Conservation (phyloP, 177 flowering plant species). For the Tripterygium wilfordii region DNA sequence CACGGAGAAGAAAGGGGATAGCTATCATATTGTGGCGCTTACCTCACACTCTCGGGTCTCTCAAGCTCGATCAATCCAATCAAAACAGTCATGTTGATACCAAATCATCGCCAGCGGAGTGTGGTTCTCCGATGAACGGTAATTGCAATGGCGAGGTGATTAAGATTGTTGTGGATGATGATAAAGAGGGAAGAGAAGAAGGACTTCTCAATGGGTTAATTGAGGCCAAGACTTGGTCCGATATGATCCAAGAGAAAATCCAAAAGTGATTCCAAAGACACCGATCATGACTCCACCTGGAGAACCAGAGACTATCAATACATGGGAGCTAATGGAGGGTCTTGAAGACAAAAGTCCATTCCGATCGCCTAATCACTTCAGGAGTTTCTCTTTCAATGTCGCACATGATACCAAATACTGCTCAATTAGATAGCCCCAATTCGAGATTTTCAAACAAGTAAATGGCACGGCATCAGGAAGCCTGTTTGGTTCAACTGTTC, state of each 20-base stretch:
- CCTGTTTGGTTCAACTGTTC: slow-evolving; percentile 34
- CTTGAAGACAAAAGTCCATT: slow-evolving; percentile 69
- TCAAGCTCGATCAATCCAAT: slow-evolving; percentile 33
- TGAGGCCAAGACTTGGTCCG: slow-evolving; percentile 78
- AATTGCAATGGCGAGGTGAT: too few species aligned
- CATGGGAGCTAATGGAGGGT: slow-evolving; percentile 94
- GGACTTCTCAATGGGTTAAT: slow-evolving; percentile 33
- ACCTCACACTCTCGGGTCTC: slow-evolving; percentile 76
- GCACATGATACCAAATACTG: slow-evolving; percentile 3
- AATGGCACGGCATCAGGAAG: slow-evolving; percentile 10
- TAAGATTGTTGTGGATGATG: background rate
- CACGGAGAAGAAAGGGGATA: slow-evolving; percentile 32
- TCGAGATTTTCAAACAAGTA: slow-evolving; percentile 15
- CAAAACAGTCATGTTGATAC: background rate
- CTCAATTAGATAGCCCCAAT: slow-evolving; percentile 11
- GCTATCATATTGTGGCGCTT: slow-evolving; percentile 64
- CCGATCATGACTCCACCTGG: slow-evolving; percentile 71
- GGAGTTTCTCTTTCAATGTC: slow-evolving; percentile 57
- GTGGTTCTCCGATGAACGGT: background rate
- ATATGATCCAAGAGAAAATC: slow-evolving; percentile 56
- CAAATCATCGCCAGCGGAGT: background rate
- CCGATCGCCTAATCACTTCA: slow-evolving; percentile 21
- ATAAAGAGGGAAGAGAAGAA: background rate
- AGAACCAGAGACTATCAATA: slow-evolving; percentile 83
- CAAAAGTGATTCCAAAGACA: slow-evolving; percentile 47